A percentile compares a stretch with the other conserved stretches of the same genome.
Conservation (phyloP, 257 asterid species). For the Solanum lycopersicoides region DNA sequence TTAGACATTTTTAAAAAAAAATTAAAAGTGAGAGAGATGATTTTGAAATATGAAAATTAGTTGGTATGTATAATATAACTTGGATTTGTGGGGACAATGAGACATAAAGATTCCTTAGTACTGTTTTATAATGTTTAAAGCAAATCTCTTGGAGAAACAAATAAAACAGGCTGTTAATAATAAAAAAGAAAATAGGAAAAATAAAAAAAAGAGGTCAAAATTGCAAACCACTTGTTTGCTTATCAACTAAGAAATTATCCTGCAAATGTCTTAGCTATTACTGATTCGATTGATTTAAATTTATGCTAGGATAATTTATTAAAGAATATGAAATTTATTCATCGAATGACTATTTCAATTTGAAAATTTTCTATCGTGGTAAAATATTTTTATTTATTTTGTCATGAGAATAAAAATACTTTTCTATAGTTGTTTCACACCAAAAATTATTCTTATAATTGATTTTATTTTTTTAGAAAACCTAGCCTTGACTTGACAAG, state of each 20-base stretch:
- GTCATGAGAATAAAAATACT: not conserved
- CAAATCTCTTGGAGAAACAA: not conserved
- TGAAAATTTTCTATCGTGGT: not conserved
- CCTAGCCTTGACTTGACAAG: not conserved
- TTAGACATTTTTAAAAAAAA: not conserved
- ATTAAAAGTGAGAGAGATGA: not conserved
- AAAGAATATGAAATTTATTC: not conserved
- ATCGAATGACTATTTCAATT: not conserved
- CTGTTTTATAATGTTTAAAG: not conserved
- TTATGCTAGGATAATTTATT: not conserved
- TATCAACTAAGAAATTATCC: not conserved
- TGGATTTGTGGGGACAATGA: not conserved
- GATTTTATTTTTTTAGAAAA: not conserved
- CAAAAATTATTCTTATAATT: not conserved
- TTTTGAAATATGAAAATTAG: not conserved
- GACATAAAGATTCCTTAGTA: not conserved
- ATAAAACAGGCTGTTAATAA: not conserved
- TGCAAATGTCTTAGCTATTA: not conserved
- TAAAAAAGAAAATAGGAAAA: not conserved
- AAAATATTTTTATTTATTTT: not conserved
- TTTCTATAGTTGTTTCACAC: not conserved
- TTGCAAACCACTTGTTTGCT: not conserved
- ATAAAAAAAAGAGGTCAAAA: not conserved
- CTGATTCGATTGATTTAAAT: not conserved
- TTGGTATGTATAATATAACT: not conserved